Base-by-base conservation (phyloP, 305 asterid species). In the Fraxinus platypoda region DNA sequence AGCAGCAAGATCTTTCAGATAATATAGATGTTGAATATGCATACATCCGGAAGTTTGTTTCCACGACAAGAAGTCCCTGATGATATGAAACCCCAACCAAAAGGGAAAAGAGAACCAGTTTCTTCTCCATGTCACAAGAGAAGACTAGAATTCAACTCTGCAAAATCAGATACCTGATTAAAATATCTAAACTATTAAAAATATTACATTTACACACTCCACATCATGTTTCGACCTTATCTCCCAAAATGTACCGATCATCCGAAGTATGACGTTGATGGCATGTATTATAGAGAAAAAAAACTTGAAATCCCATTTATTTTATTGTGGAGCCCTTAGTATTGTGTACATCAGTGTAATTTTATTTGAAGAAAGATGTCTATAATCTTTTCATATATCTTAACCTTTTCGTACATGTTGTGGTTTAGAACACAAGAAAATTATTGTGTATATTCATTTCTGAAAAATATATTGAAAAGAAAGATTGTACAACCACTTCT, bases 61-160 rank as follows among this genome's bases (percentile, higher is more conserved):
- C 99, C 87, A 96, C 93, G 4, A 96, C 98, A 83, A 96, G 95
- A 88, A 88, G 92, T 66, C 99, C 98, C 98, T 96, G 93, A 83
- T 31, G 74, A 82, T 75, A 84, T 74, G 28, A 41, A 74, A 71
- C 33, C 52, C 3, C 75, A 35, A 59, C 15, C 75, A 66, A 73
- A 73, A 34, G 7, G 11, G 2, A 17, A 49, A 4, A 78, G 71
- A 71, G 59, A 77, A 34, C 78, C 68, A 74, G 33, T 76, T 30
- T 64, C 74, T 76, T 68, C 23, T 66, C 77, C 17, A 43, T 15
- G 35, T 30, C 80, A 37, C 28, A 31, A 77, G 79, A 77, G 70
- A 83, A 75, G 43, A 23, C 68, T 30, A 70, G 57, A 77, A 34
- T 43, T 30, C 15, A 21, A 81, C 31, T 62, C 31, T 0, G 31